Evolutionary conservation across 352 stramenopile species (phyloP).

Genomic region (Globisporangium radiosum): DNA sequence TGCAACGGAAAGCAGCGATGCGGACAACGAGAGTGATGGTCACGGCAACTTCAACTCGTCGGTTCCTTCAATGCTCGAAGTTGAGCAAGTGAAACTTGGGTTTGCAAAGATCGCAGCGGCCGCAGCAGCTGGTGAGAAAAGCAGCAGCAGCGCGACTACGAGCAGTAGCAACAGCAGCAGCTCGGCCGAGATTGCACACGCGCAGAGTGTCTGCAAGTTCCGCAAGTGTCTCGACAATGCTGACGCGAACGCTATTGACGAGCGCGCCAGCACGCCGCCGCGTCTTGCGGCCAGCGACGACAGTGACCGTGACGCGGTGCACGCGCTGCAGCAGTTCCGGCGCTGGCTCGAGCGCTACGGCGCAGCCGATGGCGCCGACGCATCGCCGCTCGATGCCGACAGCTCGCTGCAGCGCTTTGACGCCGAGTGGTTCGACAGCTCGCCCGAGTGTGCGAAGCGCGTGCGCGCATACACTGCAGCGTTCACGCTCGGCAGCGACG

Average conservation of each 20-base stretch:
- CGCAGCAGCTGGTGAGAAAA: too few relatives aligned
- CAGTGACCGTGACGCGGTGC: not conserved
- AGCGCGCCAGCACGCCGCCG: not conserved
- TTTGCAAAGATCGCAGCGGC: not conserved
- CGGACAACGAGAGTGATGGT: too few relatives aligned
- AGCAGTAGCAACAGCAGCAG: slow-evolving; percentile 1
- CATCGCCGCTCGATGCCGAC: slow-evolving; percentile 7
- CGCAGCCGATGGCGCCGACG: slow-evolving; percentile 17
- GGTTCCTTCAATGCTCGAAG: not conserved
- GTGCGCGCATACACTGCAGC: slow-evolving; percentile 22
- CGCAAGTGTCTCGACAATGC: slow-evolving; percentile 1
- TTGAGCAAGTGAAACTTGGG: slow-evolving; percentile 9
- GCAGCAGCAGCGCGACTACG: not conserved
- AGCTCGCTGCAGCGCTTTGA: slow-evolving; percentile 18
- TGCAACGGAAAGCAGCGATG: not conserved
- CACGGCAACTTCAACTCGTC: too few relatives aligned
- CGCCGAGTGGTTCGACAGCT: slow-evolving; percentile 22
- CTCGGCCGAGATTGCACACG: not conserved
- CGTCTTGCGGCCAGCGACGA: not conserved
- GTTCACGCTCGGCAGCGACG: slow-evolving; percentile 15
- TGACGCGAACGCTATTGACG: not conserved
- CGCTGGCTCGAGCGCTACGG: slow-evolving; percentile 14
- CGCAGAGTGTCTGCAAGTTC: slow-evolving; percentile 8
- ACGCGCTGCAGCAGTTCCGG: slow-evolving; percentile 17
- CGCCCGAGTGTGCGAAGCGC: slow-evolving; percentile 16